phyloP scores from a whole-genome alignment of 2,329 filamentous ascomycete genomes.

The Rhynchosporium agropyri region DNA sequence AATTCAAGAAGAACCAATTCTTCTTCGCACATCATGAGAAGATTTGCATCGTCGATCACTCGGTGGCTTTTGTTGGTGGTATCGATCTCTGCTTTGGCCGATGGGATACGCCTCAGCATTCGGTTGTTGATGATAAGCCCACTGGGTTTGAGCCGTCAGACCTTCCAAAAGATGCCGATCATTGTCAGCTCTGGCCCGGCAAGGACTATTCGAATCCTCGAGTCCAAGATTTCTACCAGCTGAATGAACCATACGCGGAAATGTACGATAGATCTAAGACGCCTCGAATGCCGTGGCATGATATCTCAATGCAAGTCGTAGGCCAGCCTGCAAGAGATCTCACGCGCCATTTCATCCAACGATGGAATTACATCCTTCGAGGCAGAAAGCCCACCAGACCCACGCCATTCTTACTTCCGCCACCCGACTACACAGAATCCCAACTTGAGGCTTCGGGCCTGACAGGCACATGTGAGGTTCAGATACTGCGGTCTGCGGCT shows the following conservation, averaged over 20 bases:
- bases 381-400: constrained; percentile 92
- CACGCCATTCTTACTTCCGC: constrained; percentile 88
- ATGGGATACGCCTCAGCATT: constrained; percentile 96
- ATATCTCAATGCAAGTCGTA: constrained; percentile 96
- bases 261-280: constrained; percentile 94
- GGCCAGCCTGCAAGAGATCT: constrained; percentile 93
- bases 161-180: constrained; percentile 82
- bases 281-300: constrained; percentile 97
- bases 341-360: constrained; percentile 93
- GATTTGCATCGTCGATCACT: constrained; percentile 94
- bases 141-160: constrained; percentile 87
- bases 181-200: constrained; percentile 94
- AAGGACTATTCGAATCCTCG: constrained; percentile 98
- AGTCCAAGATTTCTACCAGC: constrained; percentile 90
- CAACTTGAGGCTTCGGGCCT: constrained; percentile 88
- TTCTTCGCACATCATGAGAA: constrained; percentile 99
- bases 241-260: constrained; percentile 95
- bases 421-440: constrained; percentile 84
- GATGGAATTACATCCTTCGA: constrained; percentile 95
- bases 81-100: constrained; percentile 96
- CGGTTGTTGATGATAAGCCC: constrained; percentile 86
- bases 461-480: constrained; percentile 92
- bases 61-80: constrained; percentile 91
- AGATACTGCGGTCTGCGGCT: constrained; percentile 87
- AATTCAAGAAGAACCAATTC: constrained; percentile 98